Conservation (phyloP, 1,139 yeast genomes). For the Taiozyma onychis region DNA sequence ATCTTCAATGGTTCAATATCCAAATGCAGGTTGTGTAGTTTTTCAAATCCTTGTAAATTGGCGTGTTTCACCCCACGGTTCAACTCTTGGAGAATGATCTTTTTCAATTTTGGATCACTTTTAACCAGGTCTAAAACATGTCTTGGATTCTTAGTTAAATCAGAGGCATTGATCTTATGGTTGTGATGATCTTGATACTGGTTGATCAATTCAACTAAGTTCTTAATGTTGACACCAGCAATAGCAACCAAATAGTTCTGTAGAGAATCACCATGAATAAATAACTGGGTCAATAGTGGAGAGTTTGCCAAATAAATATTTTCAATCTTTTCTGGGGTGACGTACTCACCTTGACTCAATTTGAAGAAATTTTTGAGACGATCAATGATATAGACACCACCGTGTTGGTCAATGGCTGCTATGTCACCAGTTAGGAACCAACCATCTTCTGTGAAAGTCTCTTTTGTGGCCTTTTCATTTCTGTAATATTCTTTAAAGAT, state of each 20-base stretch:
- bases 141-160: conserved; percentile 8
- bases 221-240: conserved; percentile 41
- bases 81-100: conserved; percentile 15
- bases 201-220: conserved; percentile 11
- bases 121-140: conserved; percentile 19
- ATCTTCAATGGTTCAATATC: conserved; percentile 46
- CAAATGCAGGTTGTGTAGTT: conserved; percentile 40
- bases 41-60: conserved; percentile 35
- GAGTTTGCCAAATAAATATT: conserved; percentile 44
- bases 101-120: conserved; percentile 18
- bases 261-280: conserved; percentile 52
- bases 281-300: conserved; percentile 43
- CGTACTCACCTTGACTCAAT: conserved; percentile 64
- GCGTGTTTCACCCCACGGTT: conserved; percentile 17
- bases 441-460: conserved; percentile 48
- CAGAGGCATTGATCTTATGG: conserved; percentile 3
- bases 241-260: conserved; percentile 50
- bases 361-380: conserved; percentile 67
- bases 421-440: conserved; percentile 67
- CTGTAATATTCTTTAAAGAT: conserved; percentile 52
- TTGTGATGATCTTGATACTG: conserved; percentile 1
- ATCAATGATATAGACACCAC: conserved; percentile 50
- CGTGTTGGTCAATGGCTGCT: conserved; percentile 42
- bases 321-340: conserved; percentile 66
- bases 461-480: conserved; percentile 42